These are phyloP conservation scores for Lipomyces orientalis DNA, from an alignment of 805 yeast species.

Conservation along the genomic window DNA sequence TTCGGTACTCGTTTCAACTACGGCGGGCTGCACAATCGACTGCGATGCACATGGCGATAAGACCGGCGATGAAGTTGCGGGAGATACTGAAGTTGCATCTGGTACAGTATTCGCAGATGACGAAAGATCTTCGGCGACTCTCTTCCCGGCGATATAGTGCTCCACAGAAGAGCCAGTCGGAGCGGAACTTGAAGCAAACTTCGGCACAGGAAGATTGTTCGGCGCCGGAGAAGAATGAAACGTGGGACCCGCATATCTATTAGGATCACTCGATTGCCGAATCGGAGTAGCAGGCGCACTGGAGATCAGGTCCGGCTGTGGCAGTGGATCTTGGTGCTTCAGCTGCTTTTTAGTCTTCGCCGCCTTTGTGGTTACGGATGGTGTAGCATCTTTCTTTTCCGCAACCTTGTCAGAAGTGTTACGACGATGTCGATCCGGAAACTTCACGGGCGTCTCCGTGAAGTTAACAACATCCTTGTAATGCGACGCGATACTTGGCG, in stretches of 20 bases:
- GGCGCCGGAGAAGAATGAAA: conserved; percentile 42
- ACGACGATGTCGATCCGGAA: not conserved
- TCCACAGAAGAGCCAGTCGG: conserved; percentile 23
- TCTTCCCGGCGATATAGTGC: conserved; percentile 7
- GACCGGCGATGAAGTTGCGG: conserved; percentile 9
- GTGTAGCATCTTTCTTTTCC: not conserved
- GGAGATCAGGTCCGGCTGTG: not conserved
- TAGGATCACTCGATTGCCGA: conserved; percentile 13
- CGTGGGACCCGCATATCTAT: conserved; percentile 40
- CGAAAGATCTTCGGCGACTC: conserved; percentile 6
- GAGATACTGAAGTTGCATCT: conserved; percentile 9
- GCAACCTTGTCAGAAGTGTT: not conserved
- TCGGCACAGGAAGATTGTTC: conserved; percentile 39
- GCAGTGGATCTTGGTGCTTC: conserved; percentile 6
- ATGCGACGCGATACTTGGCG: not conserved
- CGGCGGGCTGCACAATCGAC: not conserved
- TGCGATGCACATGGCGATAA: not conserved
- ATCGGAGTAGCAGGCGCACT: conserved; percentile 20
- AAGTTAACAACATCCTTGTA: not conserved
- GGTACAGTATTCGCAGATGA: not conserved
- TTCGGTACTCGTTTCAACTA: not conserved
- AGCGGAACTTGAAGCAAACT: conserved; percentile 33
- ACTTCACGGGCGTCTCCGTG: conserved; percentile 1
- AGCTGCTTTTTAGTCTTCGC: not conserved
- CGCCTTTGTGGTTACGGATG: not conserved